Evolutionary conservation across 345 rosid genomes (phyloP).

Genomic region (Hibiscus mutabilis): DNA sequence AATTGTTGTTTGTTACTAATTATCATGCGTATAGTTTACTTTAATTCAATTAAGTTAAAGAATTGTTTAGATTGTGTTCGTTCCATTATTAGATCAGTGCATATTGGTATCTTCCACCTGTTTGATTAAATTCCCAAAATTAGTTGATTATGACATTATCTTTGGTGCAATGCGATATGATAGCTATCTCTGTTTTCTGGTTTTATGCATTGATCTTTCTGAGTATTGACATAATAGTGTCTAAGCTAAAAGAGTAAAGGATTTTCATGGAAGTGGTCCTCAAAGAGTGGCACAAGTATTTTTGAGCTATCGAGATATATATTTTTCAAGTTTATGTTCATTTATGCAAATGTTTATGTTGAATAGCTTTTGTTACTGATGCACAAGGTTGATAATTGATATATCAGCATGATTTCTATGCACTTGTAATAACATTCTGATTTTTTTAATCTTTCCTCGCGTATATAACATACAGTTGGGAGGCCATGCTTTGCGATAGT

Average conservation of each 20-base stretch:
- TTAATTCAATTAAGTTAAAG: not conserved
- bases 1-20: not conserved
- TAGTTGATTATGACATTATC: slow-evolving; percentile 9
- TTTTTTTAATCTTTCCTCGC: not conserved
- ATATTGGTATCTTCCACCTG: not conserved
- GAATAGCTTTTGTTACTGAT: not conserved
- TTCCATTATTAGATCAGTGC: not conserved
- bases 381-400: not conserved
- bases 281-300: not conserved
- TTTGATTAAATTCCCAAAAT: not conserved
- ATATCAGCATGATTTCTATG: not conserved
- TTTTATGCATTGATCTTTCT: not conserved
- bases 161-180: not conserved
- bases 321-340: not conserved
- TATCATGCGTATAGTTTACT: not conserved
- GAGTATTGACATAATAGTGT: not conserved
- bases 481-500: slow-evolving; percentile 6
- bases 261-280: not conserved
- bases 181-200: not conserved
- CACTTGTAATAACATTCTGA: slow-evolving; percentile 6
- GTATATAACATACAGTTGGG: slow-evolving; percentile 13
- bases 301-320: slow-evolving; percentile 27
- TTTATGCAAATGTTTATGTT: not conserved
- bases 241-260: not conserved
- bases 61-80: not conserved